phyloP scores from a whole-genome alignment of 2,329 filamentous ascomycete genomes.

The Cytospora schulzeri region DNA sequence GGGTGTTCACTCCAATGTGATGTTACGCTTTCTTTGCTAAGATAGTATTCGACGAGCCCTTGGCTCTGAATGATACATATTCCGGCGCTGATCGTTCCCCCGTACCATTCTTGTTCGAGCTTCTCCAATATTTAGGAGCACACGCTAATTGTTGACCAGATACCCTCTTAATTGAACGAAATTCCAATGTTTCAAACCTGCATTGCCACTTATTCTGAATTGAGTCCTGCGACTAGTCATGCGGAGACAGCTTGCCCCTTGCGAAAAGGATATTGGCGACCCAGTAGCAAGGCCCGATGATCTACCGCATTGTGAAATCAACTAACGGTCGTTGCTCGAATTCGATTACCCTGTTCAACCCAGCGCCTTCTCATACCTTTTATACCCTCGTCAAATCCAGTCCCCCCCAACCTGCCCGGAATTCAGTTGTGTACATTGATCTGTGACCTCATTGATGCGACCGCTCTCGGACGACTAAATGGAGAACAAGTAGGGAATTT shows the following conservation, averaged over 20 bases:
- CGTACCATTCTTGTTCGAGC: neutral
- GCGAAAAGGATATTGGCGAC: neutral
- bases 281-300: no score
- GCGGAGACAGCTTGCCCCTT: neutral
- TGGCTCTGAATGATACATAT: neutral
- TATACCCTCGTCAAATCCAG: no score
- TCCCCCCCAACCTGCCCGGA: no score
- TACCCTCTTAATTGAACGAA: neutral
- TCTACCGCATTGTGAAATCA: no score
- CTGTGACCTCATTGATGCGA: no score
- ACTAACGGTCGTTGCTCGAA: no score
- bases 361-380: no score
- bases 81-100: neutral
- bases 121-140: neutral
- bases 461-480: no score
- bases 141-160: neutral
- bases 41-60: slow-evolving; percentile 4
- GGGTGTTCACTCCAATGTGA: neutral
- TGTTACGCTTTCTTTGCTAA: slow-evolving; percentile 1
- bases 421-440: no score
- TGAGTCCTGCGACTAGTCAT: neutral
- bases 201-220: neutral
- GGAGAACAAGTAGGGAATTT: no score
- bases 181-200: neutral
- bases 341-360: no score